Base-by-base conservation (phyloP, 352 stramenopile genomes). In the Globisporangium takayamanum region DNA sequence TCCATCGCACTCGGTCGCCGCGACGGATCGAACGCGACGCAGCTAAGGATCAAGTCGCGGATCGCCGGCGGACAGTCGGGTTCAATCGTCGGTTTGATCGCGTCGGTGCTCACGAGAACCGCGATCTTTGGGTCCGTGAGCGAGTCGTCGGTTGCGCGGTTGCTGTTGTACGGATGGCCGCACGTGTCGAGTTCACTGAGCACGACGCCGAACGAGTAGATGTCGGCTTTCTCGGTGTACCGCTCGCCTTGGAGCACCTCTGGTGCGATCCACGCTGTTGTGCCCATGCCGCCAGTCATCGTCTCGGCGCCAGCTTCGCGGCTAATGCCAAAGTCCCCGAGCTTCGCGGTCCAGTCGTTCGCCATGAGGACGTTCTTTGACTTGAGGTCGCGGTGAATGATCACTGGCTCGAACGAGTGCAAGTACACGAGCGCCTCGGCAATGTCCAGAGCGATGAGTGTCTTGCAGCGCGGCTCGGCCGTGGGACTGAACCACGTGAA, bases 111-210 rank as follows among this genome's bases (percentile, higher is more conserved):
- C 10, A 87, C 74, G 20, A 81, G 56, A 63, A 87, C 57, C 5
- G 77, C 74, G 49, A 87, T 83, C 74, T 88, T 89, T 58, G 87
- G 74, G 51, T 87, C 72, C 5, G 80, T 84, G 62, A 84, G 83
- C 53, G 77, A 69, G 56, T 74, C 72, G 45, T 66, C 55, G 14
- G 48, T 60, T 36, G 88, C 95, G 55, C 94, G 85, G 76, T 99
- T 99, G 49, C 95, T 89, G 60, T 97, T 84, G 66, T 84, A 93
- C 22, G 73, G 53, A 59, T 72, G 55, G 56, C 51, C 57, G 12
- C 74, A 84, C 26, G 74, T 66, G 33, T 77, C 72, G 55, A 73
- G 65, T 59, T 59, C 76, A 59, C 33, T 69, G 51, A 56, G 26
- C 16, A 83, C 50, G 36, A 87, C 68, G 12, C 70, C 68, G 33